Conservation (phyloP, 176 grass and related monocot species). For the Elymus sibiricus region DNA sequence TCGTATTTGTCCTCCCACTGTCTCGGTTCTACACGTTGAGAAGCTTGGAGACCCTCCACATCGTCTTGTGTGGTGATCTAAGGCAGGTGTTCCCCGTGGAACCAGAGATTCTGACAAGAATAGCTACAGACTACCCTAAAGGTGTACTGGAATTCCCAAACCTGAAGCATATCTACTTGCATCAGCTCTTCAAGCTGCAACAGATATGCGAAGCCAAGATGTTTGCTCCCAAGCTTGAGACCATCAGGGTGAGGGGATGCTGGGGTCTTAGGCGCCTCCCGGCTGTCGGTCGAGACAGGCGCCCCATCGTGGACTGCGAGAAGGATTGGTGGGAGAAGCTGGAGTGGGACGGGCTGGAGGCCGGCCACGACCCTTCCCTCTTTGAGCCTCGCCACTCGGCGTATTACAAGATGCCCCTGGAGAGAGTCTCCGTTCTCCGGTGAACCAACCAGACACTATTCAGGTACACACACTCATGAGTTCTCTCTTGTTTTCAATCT, state of each 20-base stretch:
- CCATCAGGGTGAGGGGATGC: not conserved
- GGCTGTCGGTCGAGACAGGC: too few species aligned
- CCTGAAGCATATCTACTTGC: not conserved
- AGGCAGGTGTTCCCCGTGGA: not conserved
- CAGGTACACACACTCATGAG: too few species aligned
- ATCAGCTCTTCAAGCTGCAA: not conserved
- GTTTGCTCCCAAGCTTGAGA: not conserved
- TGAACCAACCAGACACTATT: not conserved
- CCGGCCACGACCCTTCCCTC: too few species aligned
- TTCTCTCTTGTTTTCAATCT: too few species aligned
- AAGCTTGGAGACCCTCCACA: not conserved
- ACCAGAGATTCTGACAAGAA: accelerated
- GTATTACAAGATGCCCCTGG: not conserved
- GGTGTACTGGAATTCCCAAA: not conserved
- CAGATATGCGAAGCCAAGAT: not conserved
- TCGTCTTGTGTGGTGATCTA: not conserved
- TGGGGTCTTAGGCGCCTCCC: too few species aligned
- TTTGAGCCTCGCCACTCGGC: accelerated
- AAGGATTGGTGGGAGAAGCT: too few species aligned
- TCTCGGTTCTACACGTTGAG: accelerated
- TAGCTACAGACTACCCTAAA: accelerated
- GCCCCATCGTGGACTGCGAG: not conserved
- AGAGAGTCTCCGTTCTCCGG: not conserved
- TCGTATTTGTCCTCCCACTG: not conserved
- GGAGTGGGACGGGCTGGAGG: too few species aligned